phyloP scores from a whole-genome alignment of 495 filamentous ascomycete genomes.

The Aspergillus conjunctus region DNA sequence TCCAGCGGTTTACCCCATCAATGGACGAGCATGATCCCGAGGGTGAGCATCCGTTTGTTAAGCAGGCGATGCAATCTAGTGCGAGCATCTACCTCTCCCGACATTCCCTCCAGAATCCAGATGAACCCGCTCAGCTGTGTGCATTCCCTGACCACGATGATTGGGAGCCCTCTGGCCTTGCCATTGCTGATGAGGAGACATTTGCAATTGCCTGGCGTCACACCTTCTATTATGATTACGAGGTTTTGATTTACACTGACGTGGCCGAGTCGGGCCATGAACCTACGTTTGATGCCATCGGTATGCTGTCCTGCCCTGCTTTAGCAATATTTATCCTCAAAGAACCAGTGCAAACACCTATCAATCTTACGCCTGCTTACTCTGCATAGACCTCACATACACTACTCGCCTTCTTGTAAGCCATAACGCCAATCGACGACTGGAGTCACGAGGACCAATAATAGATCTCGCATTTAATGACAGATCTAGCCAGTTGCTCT shows the following conservation, averaged over 20 bases:
- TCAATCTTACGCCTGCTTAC: slow-evolving; percentile 9
- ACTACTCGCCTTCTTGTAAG: slow-evolving; percentile 20
- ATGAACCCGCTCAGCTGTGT: slow-evolving; percentile 29
- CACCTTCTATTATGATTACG: slow-evolving; percentile 24
- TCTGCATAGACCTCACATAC: slow-evolving; percentile 22
- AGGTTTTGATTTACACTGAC: slow-evolving; percentile 37
- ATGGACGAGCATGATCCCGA: slow-evolving; percentile 28
- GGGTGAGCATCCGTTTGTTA: slow-evolving; percentile 39
- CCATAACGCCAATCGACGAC: neutral
- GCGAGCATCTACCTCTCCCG: slow-evolving; percentile 35
- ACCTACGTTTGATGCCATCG: slow-evolving; percentile 13
- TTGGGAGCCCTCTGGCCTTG: slow-evolving; percentile 39
- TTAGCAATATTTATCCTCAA: neutral
- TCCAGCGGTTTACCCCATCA: slow-evolving; percentile 37
- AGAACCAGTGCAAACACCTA: neutral
- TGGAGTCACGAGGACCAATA: slow-evolving; percentile 27
- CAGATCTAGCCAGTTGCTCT: slow-evolving; percentile 39
- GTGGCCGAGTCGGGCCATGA: slow-evolving; percentile 8
- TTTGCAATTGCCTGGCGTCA: slow-evolving; percentile 51
- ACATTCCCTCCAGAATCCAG: slow-evolving; percentile 22
- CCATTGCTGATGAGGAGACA: slow-evolving; percentile 24
- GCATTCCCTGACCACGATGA: slow-evolving; percentile 34
- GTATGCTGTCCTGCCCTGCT: slow-evolving; percentile 19
- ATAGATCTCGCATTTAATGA: slow-evolving; percentile 43
- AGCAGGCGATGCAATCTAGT: slow-evolving; percentile 32